Base-by-base conservation (phyloP, 805 yeast species). In the Ogataea nitratoaversa region DNA sequence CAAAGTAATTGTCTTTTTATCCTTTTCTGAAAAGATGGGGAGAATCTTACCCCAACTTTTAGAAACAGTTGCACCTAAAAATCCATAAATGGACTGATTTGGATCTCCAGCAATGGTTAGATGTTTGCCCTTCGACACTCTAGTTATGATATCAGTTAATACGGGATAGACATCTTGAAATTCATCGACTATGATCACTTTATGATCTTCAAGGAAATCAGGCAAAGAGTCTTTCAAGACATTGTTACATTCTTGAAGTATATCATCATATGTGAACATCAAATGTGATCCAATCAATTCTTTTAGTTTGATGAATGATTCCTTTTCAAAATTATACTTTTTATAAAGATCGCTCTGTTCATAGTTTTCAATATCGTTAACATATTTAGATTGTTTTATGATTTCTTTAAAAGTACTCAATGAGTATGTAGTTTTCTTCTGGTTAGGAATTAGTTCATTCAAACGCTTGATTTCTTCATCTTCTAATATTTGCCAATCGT, bases 61-160 rank as follows among this genome's bases (percentile, higher is more conserved):
- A 8, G 49, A 37, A 7, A 51, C 49, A 6, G 54, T 64, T 0
- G 81, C 67, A 0, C 87, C 86, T 30, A 82, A 53, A 54, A 84
- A 84, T 22, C 70, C 79, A 54, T 81, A 84, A 22, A 84, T 79
- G 38, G 84, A 71, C 59, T 84, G 91, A 54, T 78, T 70, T 1
- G 79, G 74, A 59, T 84, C 91, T 1, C 90, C 90, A 4, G 88
- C 82, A 16, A 84, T 57, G 2, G 82, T 72, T 27, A 84, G 51
- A 55, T 84, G 89, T 38, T 74, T 70, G 2, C 51, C 49, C 7
- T 42, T 43, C 0, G 68, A 47, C 2, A 76, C 60, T 1, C 66
- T 54, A 4, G 57, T 53, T 4, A 81, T 60, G 2, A 83, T 54
- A 16, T 67, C 66, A 19, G 75, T 50, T 17, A 82, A 60, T 8